Percentiles rank a stretch among this genome's conserved stretches.
These are phyloP conservation scores for Sarocladium kiliense DNA, from an alignment of 2,329 filamentous ascomycete species.

Conservation along the genomic window DNA sequence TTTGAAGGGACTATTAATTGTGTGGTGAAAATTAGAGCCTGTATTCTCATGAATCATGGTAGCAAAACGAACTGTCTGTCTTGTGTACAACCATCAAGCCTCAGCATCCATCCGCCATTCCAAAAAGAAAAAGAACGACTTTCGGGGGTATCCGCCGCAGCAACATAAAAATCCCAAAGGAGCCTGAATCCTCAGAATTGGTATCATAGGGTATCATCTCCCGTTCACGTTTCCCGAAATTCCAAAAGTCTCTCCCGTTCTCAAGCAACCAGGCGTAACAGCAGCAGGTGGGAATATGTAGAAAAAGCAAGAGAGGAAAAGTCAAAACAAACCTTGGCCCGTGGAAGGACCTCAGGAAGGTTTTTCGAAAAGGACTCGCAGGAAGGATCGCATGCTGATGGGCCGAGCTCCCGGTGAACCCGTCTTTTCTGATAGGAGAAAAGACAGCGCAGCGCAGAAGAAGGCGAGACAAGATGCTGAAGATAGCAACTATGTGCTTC, in stretches of 20 bases:
- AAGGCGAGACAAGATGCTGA: slow-evolving; percentile 8
- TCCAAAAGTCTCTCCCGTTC: not conserved
- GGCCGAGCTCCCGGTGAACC: not conserved
- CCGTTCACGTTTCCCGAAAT: not conserved
- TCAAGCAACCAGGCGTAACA: not conserved
- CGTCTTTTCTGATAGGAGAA: not conserved
- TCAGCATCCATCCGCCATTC: not conserved
- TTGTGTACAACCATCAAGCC: not conserved
- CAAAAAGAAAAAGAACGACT: not conserved
- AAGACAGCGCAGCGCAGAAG: not conserved
- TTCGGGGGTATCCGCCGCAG: slow-evolving; percentile 5
- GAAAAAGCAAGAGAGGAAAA: not conserved
- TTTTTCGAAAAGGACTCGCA: not conserved
- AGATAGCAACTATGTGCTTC: not conserved
- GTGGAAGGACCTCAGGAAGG: not conserved
- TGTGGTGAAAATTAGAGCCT: not conserved
- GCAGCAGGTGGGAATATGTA: not conserved
- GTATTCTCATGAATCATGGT: not conserved
- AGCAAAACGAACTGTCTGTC: not conserved
- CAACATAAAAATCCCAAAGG: not conserved
- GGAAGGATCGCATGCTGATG: not conserved
- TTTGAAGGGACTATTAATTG: too few species aligned
- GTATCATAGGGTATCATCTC: slow-evolving; percentile 9
- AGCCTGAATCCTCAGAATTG: slow-evolving; percentile 8
- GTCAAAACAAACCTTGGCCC: not conserved